Conservation (phyloP, 2,329 filamentous ascomycete species). For the Pyrenophora tritici-repentis region DNA sequence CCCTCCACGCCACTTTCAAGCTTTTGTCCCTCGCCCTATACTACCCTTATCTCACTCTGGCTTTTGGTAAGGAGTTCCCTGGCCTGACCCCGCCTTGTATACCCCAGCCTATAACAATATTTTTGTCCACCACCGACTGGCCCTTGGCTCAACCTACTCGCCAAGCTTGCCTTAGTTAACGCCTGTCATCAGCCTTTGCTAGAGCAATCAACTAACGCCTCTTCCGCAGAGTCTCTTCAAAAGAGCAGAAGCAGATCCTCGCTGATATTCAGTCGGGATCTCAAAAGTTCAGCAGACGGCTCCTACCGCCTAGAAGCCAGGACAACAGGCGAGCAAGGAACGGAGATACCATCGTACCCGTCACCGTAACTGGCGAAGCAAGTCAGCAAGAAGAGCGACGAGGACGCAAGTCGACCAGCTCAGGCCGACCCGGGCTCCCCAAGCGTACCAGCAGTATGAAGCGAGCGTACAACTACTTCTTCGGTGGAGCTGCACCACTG, state of each 20-base stretch:
- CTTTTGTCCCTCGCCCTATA: constrained; percentile 4
- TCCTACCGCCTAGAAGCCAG: constrained; percentile 26
- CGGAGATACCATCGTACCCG: constrained; percentile 34
- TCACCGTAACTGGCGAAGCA: constrained; percentile 34
- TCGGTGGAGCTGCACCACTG: constrained; percentile 33
- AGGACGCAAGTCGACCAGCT: constrained; percentile 41
- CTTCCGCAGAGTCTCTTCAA: constrained; percentile 34
- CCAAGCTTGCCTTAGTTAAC: constrained; percentile 6
- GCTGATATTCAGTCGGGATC: constrained; percentile 47
- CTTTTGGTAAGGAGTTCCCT: constrained; percentile 16
- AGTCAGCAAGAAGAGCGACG: constrained; percentile 36
- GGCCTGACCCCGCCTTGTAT: neutral
- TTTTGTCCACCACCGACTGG: neutral
- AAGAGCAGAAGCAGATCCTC: constrained; percentile 48
- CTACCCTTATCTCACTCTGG: neutral
- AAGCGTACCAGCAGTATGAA: constrained; percentile 48
- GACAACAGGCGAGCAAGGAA: constrained; percentile 30
- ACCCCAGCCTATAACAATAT: neutral
- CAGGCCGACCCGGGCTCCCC: constrained; percentile 40
- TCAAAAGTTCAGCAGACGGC: constrained; percentile 44
- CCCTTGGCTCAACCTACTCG: neutral
- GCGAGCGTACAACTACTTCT: constrained; percentile 49
- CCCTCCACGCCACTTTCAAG: constrained; percentile 10
- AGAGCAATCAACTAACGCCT: constrained; percentile 13
- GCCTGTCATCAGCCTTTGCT: constrained; percentile 4